Evolutionary conservation across 2,329 filamentous ascomycete genomes (phyloP).

Genomic region (Fusarium brevicatenulatum): DNA sequence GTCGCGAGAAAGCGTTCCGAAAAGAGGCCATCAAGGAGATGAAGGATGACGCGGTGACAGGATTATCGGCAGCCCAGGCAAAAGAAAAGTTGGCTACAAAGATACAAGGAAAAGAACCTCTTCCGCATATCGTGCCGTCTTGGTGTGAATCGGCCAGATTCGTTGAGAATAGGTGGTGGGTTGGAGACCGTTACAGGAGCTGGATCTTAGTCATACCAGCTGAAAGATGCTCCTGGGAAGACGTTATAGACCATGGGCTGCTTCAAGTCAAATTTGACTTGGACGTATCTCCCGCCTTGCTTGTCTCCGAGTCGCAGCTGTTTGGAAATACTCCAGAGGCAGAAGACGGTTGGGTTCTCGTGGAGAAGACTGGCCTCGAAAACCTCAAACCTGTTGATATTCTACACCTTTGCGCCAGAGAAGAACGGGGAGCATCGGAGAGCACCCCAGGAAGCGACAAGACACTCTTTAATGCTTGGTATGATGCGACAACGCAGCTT

Average conservation of each 20-base stretch:
- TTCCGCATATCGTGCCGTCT: conserved; percentile 30
- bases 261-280: conserved; percentile 20
- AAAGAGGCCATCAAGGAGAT: background rate
- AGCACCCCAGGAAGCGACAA: background rate
- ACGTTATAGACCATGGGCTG: conserved; percentile 14
- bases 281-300: conserved; percentile 3
- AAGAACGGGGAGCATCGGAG: background rate
- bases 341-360: conserved; percentile 9
- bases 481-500: background rate
- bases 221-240: conserved; percentile 18
- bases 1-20: conserved; percentile 15
- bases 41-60: conserved; percentile 1
- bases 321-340: background rate
- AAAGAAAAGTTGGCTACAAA: conserved; percentile 6
- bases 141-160: conserved; percentile 16
- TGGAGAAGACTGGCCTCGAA: background rate
- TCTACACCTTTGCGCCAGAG: conserved; percentile 6
- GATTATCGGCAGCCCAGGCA: conserved; percentile 2
- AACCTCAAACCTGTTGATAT: background rate
- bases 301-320: background rate
- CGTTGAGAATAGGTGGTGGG: background rate
- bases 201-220: conserved; percentile 22
- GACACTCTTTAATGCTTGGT: background rate
- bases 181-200: conserved; percentile 5
- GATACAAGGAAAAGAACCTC: conserved; percentile 22